Percentiles rank a stretch among this genome's conserved stretches.
Evolutionary conservation across 352 stramenopile genomes (phyloP).

Genomic region (Poterioochromonas sp.): DNA sequence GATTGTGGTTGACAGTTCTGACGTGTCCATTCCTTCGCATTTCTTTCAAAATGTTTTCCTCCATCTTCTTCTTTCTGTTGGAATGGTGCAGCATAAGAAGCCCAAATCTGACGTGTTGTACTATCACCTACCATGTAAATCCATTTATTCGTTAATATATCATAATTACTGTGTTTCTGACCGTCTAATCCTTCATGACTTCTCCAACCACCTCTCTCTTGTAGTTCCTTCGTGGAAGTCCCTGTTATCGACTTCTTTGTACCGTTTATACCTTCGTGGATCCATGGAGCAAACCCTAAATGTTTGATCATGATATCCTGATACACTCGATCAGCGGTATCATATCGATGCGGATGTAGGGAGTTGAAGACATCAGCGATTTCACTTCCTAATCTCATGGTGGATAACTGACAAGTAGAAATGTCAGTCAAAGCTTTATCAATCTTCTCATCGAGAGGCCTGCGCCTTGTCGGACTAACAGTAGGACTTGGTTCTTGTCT

Average conservation of each 20-base stretch:
- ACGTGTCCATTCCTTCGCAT: constrained; percentile 15
- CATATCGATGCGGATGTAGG: too few species aligned
- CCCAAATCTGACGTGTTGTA: constrained; percentile 19
- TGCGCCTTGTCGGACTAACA: too few species aligned
- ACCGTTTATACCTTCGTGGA: not conserved
- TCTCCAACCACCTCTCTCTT: not conserved
- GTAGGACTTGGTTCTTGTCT: too few species aligned
- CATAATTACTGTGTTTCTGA: not conserved
- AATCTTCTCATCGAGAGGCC: too few species aligned
- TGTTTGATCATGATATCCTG: constrained; percentile 5
- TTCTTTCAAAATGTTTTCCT: constrained; percentile 22
- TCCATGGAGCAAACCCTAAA: constrained; percentile 22
- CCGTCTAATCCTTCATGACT: too few species aligned
- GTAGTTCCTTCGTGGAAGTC: not conserved
- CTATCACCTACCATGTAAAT: constrained; percentile 19
- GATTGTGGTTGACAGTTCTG: constrained; percentile 2
- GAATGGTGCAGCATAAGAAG: constrained; percentile 12
- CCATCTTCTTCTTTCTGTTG: too few species aligned
- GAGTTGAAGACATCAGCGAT: too few species aligned
- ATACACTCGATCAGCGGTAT: not conserved
- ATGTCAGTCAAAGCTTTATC: too few species aligned
- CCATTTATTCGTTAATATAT: constrained; percentile 6
- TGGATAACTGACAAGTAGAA: too few species aligned
- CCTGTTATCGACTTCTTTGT: not conserved
- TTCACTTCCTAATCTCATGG: too few species aligned